Percentiles rank a stretch among this genome's conserved stretches.
These are phyloP conservation scores for Solanum aculeatissimum DNA, from an alignment of 305 asterid genomes.

Conservation along the genomic window DNA sequence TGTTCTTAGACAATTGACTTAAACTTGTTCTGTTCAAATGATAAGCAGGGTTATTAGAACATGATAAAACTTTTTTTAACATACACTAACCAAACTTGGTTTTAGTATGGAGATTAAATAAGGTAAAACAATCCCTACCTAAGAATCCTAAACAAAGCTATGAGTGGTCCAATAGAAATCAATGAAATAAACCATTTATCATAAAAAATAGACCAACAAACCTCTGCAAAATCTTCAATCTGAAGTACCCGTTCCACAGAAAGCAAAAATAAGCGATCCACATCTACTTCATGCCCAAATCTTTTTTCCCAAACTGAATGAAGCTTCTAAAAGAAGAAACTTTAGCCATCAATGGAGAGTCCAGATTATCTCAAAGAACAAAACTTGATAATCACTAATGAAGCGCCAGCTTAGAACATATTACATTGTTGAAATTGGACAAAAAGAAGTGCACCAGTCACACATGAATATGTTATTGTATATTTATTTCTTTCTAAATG, in stretches of 20 bases:
- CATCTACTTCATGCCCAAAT: constrained; percentile 62
- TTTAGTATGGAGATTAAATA: background rate
- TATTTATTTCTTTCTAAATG: background rate
- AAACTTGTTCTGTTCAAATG: background rate
- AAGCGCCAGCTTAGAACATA: background rate
- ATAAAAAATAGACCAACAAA: constrained; percentile 18
- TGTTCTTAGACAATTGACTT: background rate
- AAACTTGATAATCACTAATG: background rate
- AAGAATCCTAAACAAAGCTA: background rate
- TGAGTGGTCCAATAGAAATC: background rate
- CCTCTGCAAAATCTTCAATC: constrained; percentile 87
- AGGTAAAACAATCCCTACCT: background rate
- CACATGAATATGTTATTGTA: background rate
- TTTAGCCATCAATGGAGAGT: background rate
- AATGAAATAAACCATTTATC: background rate
- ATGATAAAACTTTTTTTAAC: background rate
- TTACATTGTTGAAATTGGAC: background rate
- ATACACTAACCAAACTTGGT: background rate
- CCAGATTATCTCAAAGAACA: background rate
- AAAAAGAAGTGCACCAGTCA: background rate
- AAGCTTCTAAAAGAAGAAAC: constrained; percentile 35
- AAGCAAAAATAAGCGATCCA: constrained; percentile 41
- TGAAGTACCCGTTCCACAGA: constrained; percentile 71
- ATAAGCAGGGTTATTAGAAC: background rate
- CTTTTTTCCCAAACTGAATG: constrained; percentile 53